Evolutionary conservation across 2,329 filamentous ascomycete species (phyloP).

Genomic region (Aspergillus puulaauensis): DNA sequence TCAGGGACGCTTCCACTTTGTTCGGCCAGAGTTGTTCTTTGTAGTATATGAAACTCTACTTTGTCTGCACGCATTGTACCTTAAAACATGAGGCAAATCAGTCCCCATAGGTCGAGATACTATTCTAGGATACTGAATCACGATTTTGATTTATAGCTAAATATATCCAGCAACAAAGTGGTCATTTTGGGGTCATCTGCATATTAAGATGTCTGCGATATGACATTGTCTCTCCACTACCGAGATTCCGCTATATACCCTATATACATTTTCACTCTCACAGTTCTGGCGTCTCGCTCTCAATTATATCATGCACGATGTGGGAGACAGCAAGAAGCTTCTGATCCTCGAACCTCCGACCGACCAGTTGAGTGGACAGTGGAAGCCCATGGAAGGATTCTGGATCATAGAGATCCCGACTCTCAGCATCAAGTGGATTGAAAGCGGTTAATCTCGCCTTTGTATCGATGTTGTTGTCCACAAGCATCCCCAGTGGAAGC

Average conservation of each 20-base stretch:
- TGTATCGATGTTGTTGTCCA: neutral
- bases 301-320: neutral
- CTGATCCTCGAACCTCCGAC: neutral
- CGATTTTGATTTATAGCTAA: too few relatives aligned
- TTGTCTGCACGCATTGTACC: too few relatives aligned
- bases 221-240: neutral
- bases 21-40: too few relatives aligned
- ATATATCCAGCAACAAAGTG: too few relatives aligned
- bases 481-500: neutral
- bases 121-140: too few relatives aligned
- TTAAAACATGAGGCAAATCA: too few relatives aligned
- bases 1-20: too few relatives aligned
- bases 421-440: neutral
- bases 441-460: neutral
- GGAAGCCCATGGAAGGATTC: neutral
- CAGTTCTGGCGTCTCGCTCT: neutral
- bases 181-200: too few relatives aligned
- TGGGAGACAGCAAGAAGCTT: neutral
- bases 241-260: neutral
- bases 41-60: too few relatives aligned
- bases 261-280: neutral
- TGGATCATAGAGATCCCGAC: neutral
- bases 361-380: neutral
- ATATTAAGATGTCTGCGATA: neutral
- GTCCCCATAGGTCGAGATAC: too few relatives aligned